Evolutionary conservation across 768 basidiomycete genomes (phyloP), one percentile per base, ranked within the genome.

Genomic region (Kwoniella shandongensis): DNA sequence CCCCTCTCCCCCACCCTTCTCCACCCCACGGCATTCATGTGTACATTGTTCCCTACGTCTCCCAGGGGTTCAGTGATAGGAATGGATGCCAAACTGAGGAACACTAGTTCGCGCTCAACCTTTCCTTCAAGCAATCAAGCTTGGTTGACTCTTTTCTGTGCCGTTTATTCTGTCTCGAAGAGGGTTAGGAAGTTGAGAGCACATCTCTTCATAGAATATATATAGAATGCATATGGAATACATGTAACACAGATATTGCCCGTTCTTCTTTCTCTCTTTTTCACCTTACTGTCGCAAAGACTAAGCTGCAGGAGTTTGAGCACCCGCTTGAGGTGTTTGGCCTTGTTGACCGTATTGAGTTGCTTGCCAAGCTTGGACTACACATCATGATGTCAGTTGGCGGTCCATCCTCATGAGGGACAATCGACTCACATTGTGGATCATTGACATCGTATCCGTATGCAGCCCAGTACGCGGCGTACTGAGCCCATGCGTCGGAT

Each of bases 391-490:
- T 41, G 38, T 40, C 15, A 48, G n/a, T 12, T 30, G 18, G 15
- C n/a, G 26, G 11, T 2, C 8, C 12, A 22, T 12, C 13, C 5
- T 6, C 15, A 27, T 30, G 18, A 12, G 12, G 27, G 25, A 32
- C 4, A 7, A 7, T 32, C 7, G 25, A 70, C 73, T 66, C 44
- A 75, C 73, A 76, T 40, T 73, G 71, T 18, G 70, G 71, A 54
- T 76, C 75, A 30, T 73, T 67, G 40, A 76, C 75, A 54, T 74
- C 71, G 59, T 76, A 76, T 13, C 75, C 75, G 55, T 71, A 71
- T 23, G 59, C 59, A 36, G 74, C 74, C 75, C 75, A 76, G 62
- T 76, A 76, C 12, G 69, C 71, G 11, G 69, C 66, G 50, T 73
- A 76, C 45, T 73, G 71, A 36, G 65, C 66, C 51, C 63, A 73